phyloP scores from a whole-genome alignment of 2,329 filamentous ascomycete species.

The Beauveria rudraprayagi region DNA sequence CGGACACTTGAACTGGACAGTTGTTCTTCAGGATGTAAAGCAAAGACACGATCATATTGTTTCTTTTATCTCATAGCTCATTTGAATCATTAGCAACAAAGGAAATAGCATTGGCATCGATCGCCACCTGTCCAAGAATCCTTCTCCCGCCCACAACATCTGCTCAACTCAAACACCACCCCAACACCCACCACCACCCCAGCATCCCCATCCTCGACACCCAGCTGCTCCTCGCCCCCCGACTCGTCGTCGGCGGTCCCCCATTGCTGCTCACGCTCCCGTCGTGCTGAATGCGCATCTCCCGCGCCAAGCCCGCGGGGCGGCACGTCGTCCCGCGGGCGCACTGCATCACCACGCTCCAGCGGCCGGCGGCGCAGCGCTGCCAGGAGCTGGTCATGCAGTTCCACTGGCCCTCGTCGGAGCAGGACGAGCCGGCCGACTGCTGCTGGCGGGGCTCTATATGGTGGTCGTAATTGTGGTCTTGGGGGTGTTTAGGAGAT shows the following conservation, averaged over 20 bases:
- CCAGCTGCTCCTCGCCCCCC: not conserved
- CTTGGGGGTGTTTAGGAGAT: not conserved
- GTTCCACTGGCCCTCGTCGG: slow-evolving; percentile 45
- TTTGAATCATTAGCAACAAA: not conserved
- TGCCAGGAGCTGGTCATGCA: slow-evolving; percentile 43
- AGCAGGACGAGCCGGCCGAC: slow-evolving; percentile 31
- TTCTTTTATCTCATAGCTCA: not conserved
- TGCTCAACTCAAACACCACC: not conserved
- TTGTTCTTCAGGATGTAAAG: too few relatives aligned
- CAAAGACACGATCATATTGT: not conserved
- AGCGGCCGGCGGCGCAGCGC: slow-evolving; percentile 39
- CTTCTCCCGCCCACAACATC: too few relatives aligned
- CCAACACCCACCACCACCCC: not conserved
- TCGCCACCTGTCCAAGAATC: not conserved
- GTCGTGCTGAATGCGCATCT: slow-evolving; percentile 30
- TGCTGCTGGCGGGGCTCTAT: slow-evolving; percentile 15
- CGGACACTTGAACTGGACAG: too few relatives aligned
- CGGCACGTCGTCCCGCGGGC: slow-evolving; percentile 38
- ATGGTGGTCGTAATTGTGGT: not conserved
- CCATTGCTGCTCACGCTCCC: slow-evolving; percentile 9
- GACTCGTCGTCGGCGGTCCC: not conserved
- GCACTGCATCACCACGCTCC: slow-evolving; percentile 36
- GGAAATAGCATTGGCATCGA: not conserved
- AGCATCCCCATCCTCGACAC: not conserved
- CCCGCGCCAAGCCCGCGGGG: slow-evolving; percentile 33